phyloP scores from a whole-genome alignment of 1,284 basidiomycete species.

The Gomphus bonarii region DNA sequence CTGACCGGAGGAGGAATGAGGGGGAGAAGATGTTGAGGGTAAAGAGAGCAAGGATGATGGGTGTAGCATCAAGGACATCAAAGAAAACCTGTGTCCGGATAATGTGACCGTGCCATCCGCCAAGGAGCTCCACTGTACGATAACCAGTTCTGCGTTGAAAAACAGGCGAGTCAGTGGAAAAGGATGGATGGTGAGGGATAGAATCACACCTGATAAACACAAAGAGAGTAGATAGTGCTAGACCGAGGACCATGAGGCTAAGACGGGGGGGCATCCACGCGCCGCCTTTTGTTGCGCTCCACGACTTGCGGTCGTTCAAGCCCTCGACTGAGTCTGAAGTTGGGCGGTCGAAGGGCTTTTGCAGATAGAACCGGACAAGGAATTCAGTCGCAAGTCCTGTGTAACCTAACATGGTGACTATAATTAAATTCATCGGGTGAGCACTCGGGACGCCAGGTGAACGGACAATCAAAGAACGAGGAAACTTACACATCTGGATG shows the following conservation, averaged over 20 bases:
- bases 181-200: background rate
- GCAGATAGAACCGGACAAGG: background rate
- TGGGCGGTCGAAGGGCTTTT: background rate
- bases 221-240: background rate
- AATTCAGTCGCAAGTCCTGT: background rate
- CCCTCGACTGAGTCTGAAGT: background rate
- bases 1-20: background rate
- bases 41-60: background rate
- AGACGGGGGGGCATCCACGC: background rate
- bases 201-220: conserved; percentile 1
- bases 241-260: background rate
- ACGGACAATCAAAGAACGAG: too few species aligned
- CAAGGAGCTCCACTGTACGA: background rate
- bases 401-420: background rate
- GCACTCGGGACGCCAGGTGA: too few species aligned
- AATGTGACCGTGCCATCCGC: conserved; percentile 1
- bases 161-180: background rate
- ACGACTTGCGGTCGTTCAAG: background rate
- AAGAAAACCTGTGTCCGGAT: conserved; percentile 2
- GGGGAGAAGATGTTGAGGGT: conserved; percentile 1
- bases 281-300: background rate
- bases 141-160: background rate
- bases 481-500: conserved; percentile 37
- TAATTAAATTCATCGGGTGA: background rate
- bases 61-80: background rate